Evolutionary conservation across 345 rosid genomes (phyloP).

Genomic region (Erysimum cheiranthoides): DNA sequence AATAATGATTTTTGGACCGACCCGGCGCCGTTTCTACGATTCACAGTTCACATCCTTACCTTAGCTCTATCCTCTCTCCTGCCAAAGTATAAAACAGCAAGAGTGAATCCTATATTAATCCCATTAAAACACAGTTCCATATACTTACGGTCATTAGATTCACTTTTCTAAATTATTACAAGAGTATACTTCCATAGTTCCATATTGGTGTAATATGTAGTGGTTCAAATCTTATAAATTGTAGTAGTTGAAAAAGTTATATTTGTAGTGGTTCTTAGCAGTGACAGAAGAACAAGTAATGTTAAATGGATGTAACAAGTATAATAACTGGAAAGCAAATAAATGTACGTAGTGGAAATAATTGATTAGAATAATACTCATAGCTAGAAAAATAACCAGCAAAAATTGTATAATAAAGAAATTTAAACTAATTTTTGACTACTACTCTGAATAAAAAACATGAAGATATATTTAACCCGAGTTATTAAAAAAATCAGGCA

Average conservation of each 20-base stretch:
- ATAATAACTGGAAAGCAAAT: neutral
- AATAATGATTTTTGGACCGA: constrained; percentile 20
- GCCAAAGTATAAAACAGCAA: neutral
- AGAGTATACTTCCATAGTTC: neutral
- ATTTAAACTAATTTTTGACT: too few relatives aligned
- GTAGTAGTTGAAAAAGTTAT: neutral
- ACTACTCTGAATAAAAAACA: too few relatives aligned
- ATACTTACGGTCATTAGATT: neutral
- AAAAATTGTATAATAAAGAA: too few relatives aligned
- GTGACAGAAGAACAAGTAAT: neutral
- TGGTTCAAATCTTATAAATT: neutral
- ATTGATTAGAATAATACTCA: neutral
- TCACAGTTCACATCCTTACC: constrained; percentile 40
- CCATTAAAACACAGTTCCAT: neutral
- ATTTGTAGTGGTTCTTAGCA: neutral
- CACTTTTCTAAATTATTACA: neutral
- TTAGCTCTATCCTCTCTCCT: constrained; percentile 13
- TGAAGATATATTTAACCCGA: too few relatives aligned
- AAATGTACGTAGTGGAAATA: neutral
- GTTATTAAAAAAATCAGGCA: too few relatives aligned
- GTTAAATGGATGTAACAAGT: neutral
- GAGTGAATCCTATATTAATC: constrained; percentile 3
- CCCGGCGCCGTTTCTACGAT: constrained; percentile 42
- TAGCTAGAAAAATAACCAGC: too few relatives aligned
- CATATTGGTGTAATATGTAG: constrained; percentile 15